These are phyloP conservation scores for Acanthamoeba healyi DNA, from an alignment of 208 protist species.

Conservation along the genomic window DNA sequence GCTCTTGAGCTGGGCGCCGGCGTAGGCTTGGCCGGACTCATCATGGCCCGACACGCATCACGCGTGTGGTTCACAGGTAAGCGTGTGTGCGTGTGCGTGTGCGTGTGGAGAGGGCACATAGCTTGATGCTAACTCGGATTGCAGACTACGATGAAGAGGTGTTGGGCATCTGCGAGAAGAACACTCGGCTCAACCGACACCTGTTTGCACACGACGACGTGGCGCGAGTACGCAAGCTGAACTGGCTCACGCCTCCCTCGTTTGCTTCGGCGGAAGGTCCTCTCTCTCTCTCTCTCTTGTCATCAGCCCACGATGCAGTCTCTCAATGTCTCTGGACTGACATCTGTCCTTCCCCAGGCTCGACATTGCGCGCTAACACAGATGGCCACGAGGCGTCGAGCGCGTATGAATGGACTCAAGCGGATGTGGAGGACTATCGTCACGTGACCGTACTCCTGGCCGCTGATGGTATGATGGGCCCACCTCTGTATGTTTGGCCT, in stretches of 20 bases:
- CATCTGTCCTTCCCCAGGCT: too few relatives aligned
- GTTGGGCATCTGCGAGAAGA: constrained; percentile 1
- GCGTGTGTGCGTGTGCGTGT: neutral
- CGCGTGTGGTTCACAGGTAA: constrained; percentile 7
- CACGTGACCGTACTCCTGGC: neutral
- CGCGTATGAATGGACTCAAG: neutral
- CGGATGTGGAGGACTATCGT: neutral
- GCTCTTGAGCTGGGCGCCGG: constrained; percentile 9
- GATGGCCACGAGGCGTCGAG: neutral
- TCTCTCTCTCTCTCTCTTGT: neutral
- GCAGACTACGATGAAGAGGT: constrained; percentile 20
- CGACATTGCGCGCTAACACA: too few relatives aligned
- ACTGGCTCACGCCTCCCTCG: neutral
- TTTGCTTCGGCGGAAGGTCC: neutral
- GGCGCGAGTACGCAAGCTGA: neutral
- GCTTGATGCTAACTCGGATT: too few relatives aligned
- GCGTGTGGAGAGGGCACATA: too few relatives aligned
- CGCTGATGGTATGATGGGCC: neutral
- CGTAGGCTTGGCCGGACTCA: neutral
- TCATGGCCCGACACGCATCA: neutral
- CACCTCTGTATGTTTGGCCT: neutral
- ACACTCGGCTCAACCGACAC: neutral
- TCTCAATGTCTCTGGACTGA: too few relatives aligned
- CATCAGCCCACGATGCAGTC: too few relatives aligned
- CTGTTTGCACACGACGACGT: neutral